Evolutionary conservation across 2,329 filamentous ascomycete genomes (phyloP).

Genomic region (Coniella lustricola): DNA sequence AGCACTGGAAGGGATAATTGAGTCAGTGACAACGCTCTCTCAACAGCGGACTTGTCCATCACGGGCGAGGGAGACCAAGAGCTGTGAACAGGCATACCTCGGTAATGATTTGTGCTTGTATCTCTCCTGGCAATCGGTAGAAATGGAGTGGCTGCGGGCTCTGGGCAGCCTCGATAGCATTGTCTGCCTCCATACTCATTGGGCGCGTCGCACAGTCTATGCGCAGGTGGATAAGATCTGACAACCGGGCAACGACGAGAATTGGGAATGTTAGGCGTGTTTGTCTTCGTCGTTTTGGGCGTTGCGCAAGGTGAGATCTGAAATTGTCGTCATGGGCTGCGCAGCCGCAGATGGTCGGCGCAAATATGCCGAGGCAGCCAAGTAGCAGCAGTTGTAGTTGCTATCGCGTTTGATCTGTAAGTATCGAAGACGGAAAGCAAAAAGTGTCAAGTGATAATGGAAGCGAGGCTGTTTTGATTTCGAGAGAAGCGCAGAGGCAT

Average conservation of each 20-base stretch:
- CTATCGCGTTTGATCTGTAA: no score
- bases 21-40: slow-evolving; percentile 10
- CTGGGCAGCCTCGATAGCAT: slow-evolving; percentile 1
- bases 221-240: no score
- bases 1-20: slow-evolving; percentile 33
- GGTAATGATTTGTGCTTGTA: slow-evolving; percentile 40
- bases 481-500: no score
- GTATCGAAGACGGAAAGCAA: not conserved
- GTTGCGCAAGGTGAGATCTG: not conserved
- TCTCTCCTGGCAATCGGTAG: slow-evolving; percentile 39
- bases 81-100: slow-evolving; percentile 30
- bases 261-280: no score
- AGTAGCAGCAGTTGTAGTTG: no score
- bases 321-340: no score
- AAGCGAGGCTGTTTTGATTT: not conserved
- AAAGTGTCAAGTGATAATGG: not conserved
- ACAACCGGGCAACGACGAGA: no score
- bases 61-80: not conserved
- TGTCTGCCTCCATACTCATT: slow-evolving; percentile 13
- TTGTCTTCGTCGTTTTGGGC: not conserved
- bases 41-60: not conserved
- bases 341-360: no score
- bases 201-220: not conserved
- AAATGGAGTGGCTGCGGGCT: slow-evolving; percentile 27
- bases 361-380: no score